phyloP scores from a whole-genome alignment of 73 alveolate genomes.

The Paramecium sexaurelia region DNA sequence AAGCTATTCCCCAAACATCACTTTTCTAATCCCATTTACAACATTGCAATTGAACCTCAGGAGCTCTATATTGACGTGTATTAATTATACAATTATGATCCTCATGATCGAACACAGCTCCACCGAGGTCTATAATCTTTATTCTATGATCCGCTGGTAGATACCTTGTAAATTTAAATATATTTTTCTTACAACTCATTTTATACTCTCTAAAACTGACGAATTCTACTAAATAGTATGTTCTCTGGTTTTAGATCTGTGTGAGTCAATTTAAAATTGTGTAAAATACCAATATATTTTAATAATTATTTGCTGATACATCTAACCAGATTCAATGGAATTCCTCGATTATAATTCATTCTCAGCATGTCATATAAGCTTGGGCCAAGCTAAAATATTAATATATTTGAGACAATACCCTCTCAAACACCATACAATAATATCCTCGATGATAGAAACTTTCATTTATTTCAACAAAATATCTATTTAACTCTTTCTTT shows the following conservation, averaged over 20 bases:
- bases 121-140: slow-evolving; percentile 97
- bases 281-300: slow-evolving; percentile 76
- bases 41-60: slow-evolving; percentile 91
- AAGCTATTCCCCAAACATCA: slow-evolving; percentile 97
- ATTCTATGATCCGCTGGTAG: slow-evolving; percentile 70
- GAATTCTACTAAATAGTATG: slow-evolving; percentile 76
- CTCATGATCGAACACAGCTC: slow-evolving; percentile 85
- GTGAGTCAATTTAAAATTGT: slow-evolving; percentile 81
- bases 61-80: slow-evolving; percentile 97
- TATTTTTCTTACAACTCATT: neutral
- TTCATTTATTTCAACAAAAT: slow-evolving; percentile 59
- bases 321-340: slow-evolving; percentile 80
- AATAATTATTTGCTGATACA: slow-evolving; percentile 82
- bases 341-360: slow-evolving; percentile 85
- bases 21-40: slow-evolving; percentile 86
- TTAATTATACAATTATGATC: slow-evolving; percentile 86
- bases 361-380: slow-evolving; percentile 89
- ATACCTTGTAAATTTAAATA: slow-evolving; percentile 41
- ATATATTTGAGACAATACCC: neutral
- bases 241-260: slow-evolving; percentile 98
- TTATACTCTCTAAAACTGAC: neutral
- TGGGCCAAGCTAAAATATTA: slow-evolving; percentile 78
- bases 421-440: slow-evolving; percentile 91
- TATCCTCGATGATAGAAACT: slow-evolving; percentile 69
- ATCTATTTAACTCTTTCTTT: slow-evolving; percentile 51